These are phyloP conservation scores for Malassezia dermatis DNA, from an alignment of 1,284 basidiomycete genomes.

Conservation along the genomic window DNA sequence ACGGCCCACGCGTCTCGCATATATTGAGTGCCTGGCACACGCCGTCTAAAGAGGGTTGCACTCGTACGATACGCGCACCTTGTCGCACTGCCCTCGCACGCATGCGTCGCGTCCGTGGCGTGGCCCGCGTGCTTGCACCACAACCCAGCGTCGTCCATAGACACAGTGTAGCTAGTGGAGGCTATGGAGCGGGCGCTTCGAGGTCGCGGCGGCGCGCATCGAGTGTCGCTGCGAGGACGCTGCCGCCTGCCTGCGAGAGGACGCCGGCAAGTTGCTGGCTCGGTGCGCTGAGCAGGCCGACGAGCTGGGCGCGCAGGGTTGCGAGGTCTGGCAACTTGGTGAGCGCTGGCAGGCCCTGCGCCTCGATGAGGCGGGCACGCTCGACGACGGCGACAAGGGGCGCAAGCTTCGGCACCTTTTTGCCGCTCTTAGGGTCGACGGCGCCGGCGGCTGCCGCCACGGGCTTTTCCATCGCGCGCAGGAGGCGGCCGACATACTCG, in stretches of 20 bases:
- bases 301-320: slow-evolving; percentile 34
- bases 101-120: slow-evolving; percentile 20
- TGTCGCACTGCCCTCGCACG: not conserved
- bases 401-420: slow-evolving; percentile 8
- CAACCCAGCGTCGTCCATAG: slow-evolving; percentile 37
- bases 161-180: slow-evolving; percentile 1
- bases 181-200: slow-evolving; percentile 16
- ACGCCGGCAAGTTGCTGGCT: slow-evolving; percentile 33
- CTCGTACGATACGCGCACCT: slow-evolving; percentile 3
- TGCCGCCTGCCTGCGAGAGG: slow-evolving; percentile 33
- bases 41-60: not conserved
- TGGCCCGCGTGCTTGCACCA: slow-evolving; percentile 30
- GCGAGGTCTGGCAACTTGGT: slow-evolving; percentile 15
- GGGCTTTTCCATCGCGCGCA: slow-evolving; percentile 14
- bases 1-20: no score
- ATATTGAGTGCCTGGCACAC: not conserved
- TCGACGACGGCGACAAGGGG: slow-evolving; percentile 10
- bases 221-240: slow-evolving; percentile 30
- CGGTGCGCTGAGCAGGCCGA: slow-evolving; percentile 37
- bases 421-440: slow-evolving; percentile 4
- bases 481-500: slow-evolving; percentile 15
- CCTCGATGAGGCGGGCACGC: slow-evolving; percentile 4
- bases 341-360: slow-evolving; percentile 6
- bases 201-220: slow-evolving; percentile 35
- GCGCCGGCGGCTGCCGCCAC: not conserved